Evolutionary conservation across 441 rosid genomes (phyloP), one percentile per base, ranked within the genome.

Genomic region (Gossypium laxum): DNA sequence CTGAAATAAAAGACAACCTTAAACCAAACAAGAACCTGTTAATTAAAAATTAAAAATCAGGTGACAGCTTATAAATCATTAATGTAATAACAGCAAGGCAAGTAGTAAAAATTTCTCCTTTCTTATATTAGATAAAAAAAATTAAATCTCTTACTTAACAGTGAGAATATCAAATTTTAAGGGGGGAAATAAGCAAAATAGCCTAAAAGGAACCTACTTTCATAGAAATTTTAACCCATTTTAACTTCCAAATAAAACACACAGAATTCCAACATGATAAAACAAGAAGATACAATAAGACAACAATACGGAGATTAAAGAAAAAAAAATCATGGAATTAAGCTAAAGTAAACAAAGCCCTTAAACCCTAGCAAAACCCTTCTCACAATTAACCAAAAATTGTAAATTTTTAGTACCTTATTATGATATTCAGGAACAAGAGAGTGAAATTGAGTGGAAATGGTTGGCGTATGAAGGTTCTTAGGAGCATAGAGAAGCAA

Each of bases 401-500:
- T 55, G 5, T 1, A 55, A 55, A 10, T 8, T 21, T 54, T 10
- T 10, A 21, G 62, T 57, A 93, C 94, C 93, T 83, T 74, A 1
- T n/a, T 72, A 7, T 84, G 76, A 48, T 70, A 73, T 55, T 78
- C 82, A 56, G 21, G 34, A 22, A 76, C 59, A 18, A 86, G 71
- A 68, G 85, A 75, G 56, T 79, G 84, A 47, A 81, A 74, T 43
- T 80, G 87, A 54, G 79, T 22, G 55, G 86, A 75, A 66, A 78
- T 72, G 56, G 64, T 45, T n/a, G 85, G 85, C 64, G 71, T 69
- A 50, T 70, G 89, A 56, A 77, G 85, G 70, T 80, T 83, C 78
- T 47, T 76, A 30, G 83, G 68, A 32, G 84, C 61, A 57, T 77
- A 68, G 61, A 80, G 79, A 61, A 87, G 79, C 76, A 73, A 66